phyloP scores from a whole-genome alignment of 352 stramenopile genomes.

The Blastocystis sp. region DNA sequence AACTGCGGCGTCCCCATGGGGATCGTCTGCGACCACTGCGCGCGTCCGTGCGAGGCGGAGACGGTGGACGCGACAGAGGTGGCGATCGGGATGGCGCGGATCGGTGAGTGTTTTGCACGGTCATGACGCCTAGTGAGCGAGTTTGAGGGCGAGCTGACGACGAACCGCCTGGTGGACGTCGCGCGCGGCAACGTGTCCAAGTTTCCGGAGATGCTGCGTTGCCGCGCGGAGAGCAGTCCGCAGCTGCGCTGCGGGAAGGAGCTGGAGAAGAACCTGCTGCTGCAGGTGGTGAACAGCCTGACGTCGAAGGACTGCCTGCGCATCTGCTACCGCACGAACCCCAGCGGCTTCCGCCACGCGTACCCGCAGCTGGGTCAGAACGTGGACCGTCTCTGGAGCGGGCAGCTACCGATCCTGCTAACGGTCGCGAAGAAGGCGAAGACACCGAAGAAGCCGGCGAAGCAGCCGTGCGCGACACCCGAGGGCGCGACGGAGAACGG shows the following conservation, averaged over 20 bases:
- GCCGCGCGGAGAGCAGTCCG: background rate
- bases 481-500: background rate
- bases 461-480: background rate
- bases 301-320: conserved; percentile 28
- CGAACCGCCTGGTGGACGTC: background rate
- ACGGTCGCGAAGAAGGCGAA: background rate
- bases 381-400: background rate
- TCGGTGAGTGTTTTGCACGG: background rate
- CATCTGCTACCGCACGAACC: background rate
- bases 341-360: background rate
- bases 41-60: background rate
- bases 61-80: conserved; percentile 10
- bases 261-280: background rate
- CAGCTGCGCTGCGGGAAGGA: background rate
- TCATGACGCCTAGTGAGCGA: background rate
- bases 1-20: conserved; percentile 66
- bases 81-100: background rate
- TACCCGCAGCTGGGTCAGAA: background rate
- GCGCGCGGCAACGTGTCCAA: background rate
- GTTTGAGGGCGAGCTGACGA: background rate
- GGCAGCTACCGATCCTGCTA: background rate
- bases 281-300: background rate
- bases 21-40: conserved; percentile 75
- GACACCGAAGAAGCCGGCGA: background rate
- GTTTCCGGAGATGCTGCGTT: background rate